Conservation (phyloP, 352 stramenopile species). For the Pythium phragmitis region DNA sequence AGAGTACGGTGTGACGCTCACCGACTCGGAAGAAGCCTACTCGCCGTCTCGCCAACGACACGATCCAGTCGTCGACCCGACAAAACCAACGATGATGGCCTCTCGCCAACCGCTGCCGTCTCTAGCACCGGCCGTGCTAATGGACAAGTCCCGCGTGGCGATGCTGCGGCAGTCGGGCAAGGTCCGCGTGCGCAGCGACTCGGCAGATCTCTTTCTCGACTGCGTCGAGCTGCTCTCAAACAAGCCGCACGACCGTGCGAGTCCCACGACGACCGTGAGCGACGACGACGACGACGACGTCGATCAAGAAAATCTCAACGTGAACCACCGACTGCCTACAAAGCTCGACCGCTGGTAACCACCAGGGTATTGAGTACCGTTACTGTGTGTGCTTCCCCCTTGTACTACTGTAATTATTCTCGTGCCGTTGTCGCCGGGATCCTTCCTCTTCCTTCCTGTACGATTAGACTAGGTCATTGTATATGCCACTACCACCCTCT, state of each 20-base stretch:
- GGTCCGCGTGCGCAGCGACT: slow-evolving; percentile 62
- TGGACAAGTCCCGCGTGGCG: slow-evolving; percentile 54
- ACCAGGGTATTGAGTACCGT: not conserved
- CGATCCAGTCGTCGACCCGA: not conserved
- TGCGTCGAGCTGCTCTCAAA: slow-evolving; percentile 69
- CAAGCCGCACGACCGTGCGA: slow-evolving; percentile 23
- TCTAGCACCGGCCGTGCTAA: not conserved
- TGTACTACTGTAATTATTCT: too few relatives aligned
- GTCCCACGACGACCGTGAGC: slow-evolving; percentile 8
- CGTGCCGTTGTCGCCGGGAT: too few relatives aligned
- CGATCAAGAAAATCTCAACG: not conserved
- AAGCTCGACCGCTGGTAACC: not conserved
- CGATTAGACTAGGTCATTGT: too few relatives aligned
- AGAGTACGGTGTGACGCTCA: slow-evolving; percentile 35
- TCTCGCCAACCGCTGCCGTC: not conserved
- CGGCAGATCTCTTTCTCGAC: slow-evolving; percentile 80
- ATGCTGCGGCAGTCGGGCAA: slow-evolving; percentile 35
- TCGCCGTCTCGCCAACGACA: slow-evolving; percentile 4
- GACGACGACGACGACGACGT: slow-evolving; percentile 3
- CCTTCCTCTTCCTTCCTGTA: too few relatives aligned
- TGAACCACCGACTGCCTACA: slow-evolving; percentile 2
- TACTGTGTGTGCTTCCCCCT: not conserved
- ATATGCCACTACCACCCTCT: not conserved
- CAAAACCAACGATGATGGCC: not conserved
- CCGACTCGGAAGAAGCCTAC: slow-evolving; percentile 25